A percentile compares a stretch with the other conserved stretches of the same genome.
Evolutionary conservation across 2,329 filamentous ascomycete genomes (phyloP).

Genomic region (Aspergillus candidus): DNA sequence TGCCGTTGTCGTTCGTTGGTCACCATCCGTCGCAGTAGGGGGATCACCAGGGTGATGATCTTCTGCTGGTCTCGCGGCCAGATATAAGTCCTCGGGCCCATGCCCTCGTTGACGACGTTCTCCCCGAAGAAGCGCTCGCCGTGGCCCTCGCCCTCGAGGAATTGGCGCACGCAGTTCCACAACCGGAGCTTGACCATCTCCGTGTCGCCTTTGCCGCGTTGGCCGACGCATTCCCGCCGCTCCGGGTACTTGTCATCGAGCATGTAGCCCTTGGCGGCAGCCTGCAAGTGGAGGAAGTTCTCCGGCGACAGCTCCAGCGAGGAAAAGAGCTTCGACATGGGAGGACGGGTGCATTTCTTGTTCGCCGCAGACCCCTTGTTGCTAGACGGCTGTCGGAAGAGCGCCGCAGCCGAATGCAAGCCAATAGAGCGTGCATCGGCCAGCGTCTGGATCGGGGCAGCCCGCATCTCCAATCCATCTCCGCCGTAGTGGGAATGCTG

Average conservation of each 20-base stretch:
- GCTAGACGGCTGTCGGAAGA: slow-evolving; percentile 46
- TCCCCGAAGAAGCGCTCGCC: slow-evolving; percentile 49
- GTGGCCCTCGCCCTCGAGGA: slow-evolving; percentile 46
- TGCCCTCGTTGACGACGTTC: slow-evolving; percentile 38
- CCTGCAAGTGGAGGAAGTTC: slow-evolving; percentile 51
- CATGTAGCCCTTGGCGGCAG: slow-evolving; percentile 54
- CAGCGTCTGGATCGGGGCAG: slow-evolving; percentile 32
- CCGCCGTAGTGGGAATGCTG: slow-evolving; percentile 23
- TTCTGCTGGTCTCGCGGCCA: slow-evolving; percentile 53
- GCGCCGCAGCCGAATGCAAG: slow-evolving; percentile 49
- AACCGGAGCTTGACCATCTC: slow-evolving; percentile 53
- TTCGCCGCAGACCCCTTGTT: slow-evolving; percentile 15
- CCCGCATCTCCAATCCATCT: slow-evolving; percentile 32
- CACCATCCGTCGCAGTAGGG: slow-evolving; percentile 52
- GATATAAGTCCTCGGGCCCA: slow-evolving; percentile 37
- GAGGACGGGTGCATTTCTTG: slow-evolving; percentile 53
- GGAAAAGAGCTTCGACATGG: slow-evolving; percentile 53
- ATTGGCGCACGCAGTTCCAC: slow-evolving; percentile 52
- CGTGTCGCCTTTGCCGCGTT: slow-evolving; percentile 49
- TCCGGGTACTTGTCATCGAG: slow-evolving; percentile 50
- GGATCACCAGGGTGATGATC: slow-evolving; percentile 53
- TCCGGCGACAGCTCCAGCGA: slow-evolving; percentile 53
- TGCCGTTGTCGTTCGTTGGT: slow-evolving; percentile 55
- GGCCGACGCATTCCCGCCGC: slow-evolving; percentile 52
- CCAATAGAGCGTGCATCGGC: slow-evolving; percentile 45